phyloP scores from a whole-genome alignment of 345 rosid species.

The Barbarea vulgaris region DNA sequence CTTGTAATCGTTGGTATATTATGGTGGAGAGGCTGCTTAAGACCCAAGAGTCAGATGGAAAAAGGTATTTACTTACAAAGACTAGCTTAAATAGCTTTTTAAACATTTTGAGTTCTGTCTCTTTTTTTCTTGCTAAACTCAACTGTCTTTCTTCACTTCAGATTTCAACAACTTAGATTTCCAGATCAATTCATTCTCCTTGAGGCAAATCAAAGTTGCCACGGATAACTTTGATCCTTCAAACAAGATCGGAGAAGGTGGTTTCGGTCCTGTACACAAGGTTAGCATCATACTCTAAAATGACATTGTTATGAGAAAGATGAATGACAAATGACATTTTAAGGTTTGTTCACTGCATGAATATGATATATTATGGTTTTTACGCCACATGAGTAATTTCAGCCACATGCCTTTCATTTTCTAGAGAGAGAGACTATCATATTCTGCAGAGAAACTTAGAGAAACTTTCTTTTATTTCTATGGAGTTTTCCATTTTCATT shows the following conservation, averaged over 20 bases:
- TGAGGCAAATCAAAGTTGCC: slow-evolving; percentile 56
- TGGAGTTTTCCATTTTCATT: too few species aligned
- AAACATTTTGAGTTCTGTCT: neutral
- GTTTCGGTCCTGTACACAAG: slow-evolving; percentile 77
- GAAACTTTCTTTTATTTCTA: too few species aligned
- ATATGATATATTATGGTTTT: too few species aligned
- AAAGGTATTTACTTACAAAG: slow-evolving; percentile 40
- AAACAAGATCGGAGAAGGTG: slow-evolving; percentile 72
- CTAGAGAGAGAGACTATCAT: too few species aligned
- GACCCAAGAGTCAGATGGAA: slow-evolving; percentile 40
- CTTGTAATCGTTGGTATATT: slow-evolving; percentile 47
- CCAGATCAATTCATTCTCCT: slow-evolving; percentile 51
- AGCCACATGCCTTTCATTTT: too few species aligned
- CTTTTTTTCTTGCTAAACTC: slow-evolving; percentile 13
- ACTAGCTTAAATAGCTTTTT: neutral
- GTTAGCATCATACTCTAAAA: slow-evolving; percentile 32
- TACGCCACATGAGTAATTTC: too few species aligned
- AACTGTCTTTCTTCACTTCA: slow-evolving; percentile 26
- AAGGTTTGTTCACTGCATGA: slow-evolving; percentile 3
- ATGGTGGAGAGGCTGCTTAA: slow-evolving; percentile 56
- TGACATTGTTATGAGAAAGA: slow-evolving; percentile 1
- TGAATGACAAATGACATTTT: neutral
- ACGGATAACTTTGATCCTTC: slow-evolving; percentile 53
- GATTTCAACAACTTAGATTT: slow-evolving; percentile 48
- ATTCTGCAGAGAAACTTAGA: too few species aligned